Base-by-base conservation (phyloP, 2,329 filamentous ascomycete genomes). In the Cytospora schulzeri region DNA sequence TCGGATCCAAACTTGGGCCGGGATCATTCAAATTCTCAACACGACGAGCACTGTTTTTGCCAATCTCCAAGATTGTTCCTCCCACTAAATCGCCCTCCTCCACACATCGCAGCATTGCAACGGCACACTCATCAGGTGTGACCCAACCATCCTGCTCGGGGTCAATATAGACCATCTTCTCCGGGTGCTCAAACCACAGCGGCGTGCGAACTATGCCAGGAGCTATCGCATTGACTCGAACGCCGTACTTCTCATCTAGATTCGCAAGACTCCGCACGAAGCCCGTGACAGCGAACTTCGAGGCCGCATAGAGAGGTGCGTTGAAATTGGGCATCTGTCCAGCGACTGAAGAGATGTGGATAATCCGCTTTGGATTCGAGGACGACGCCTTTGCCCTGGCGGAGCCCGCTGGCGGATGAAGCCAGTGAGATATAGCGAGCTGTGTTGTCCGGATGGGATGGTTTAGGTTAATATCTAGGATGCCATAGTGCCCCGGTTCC, bases 131-230 rank as follows among this genome's bases (percentile, higher is more conserved):
- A 1, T 77, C 67, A 0, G 80, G 76, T 0, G 76, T 77, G 0
- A 80, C 75, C 79, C 79, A 82, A 0, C 65, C 71, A 61, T 80
- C 78, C 28, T 70, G 65, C 4, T 63, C 64, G 29, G 71, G 60
- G 8, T 79, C 72, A 0, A 82, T 65, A 45, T 73, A 73, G 19
- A 70, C 69, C 22, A 80, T 65, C 67, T 81, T 82, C 67, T 82
- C 79, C 0, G 78, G 76, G 41, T 80, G 66, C 1, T 82, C 80
- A 0, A 71, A 76, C 78, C 80, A 81, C 3, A 83, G 65, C 2
- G 81, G 81, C 1, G 81, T 83, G 9, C 72, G 69, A 0, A 82
- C 77, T 1, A 80, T 58, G 0, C 78, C 80, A 0, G 81, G 81
- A 0, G 80, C 79, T 0, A 83, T 77, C 0, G 76, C 79, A 55